Evolutionary conservation across 1,284 basidiomycete genomes (phyloP), one percentile per base, ranked within the genome.

Genomic region (Sanghuangporus sanghuang): DNA sequence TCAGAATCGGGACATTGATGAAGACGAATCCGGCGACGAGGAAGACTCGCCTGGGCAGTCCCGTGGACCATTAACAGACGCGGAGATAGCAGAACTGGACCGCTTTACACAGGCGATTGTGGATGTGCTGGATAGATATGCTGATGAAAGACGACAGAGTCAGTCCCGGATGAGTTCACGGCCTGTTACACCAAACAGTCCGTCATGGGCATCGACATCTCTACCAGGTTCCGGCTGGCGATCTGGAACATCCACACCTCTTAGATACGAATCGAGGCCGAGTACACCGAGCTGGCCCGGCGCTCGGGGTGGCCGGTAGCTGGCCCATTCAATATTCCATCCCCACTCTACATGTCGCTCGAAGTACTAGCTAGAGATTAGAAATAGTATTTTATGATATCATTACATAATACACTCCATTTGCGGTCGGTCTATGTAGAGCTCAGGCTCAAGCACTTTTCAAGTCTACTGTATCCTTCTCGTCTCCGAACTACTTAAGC

Each of bases 1-100:
- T 36, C 46, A 49, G 27, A 49, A 59, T 44, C 75, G 78, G 49
- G 84, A 88, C 66, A 83, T 83, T 64, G 71, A 72, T 35, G 86
- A 86, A 68, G 80, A 83, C 42, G 87, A 89, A 70, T 78, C 79
- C 1, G 87, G 44, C 9, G 76, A 67, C 62, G 68, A 57, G 18
- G 56, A 57, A 27, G 39, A 35, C 23, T 11, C n/a, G 12, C 3
- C 21, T 14, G 44, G 44, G 39, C 61, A 61, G 50, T 77, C 72
- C 61, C 78, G 81, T 66, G 78, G 79, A 64, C 79, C 86, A 0
- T 77, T 95, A 61, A 84, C 85, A 7, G 65, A 71, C 12, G 79
- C 80, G 57, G 93, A 95, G 76, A 78, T 91, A 67, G 82, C 81
- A 70, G 91, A 95, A 69, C 76, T 95, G 59, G 89, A 92, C 67